A percentile compares a stretch with the other conserved stretches of the same genome.
phyloP scores from a whole-genome alignment of 768 basidiomycete species.

The Punctularia strigosozonata region DNA sequence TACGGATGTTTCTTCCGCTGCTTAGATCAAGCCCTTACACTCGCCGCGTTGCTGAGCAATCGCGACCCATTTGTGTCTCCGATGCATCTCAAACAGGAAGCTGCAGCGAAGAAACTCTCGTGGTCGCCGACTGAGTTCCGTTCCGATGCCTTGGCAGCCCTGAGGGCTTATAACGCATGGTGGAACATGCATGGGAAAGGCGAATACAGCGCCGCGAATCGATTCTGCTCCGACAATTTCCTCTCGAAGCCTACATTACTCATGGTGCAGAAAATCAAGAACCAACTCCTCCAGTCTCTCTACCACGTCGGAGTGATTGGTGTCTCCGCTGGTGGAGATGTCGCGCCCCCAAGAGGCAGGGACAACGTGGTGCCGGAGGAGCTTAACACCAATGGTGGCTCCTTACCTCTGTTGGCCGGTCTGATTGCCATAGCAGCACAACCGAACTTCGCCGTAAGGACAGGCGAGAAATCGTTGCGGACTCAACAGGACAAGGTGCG shows the following conservation, averaged over 20 bases:
- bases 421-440: constrained; percentile 79
- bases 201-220: constrained; percentile 52
- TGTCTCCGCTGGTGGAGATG: constrained; percentile 57
- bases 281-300: constrained; percentile 64
- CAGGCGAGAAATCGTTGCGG: constrained; percentile 51
- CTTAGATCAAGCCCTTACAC: constrained; percentile 73
- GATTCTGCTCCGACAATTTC: constrained; percentile 80
- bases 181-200: constrained; percentile 55
- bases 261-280: constrained; percentile 70
- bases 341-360: constrained; percentile 19
- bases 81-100: constrained; percentile 59
- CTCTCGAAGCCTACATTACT: constrained; percentile 76
- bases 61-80: constrained; percentile 88
- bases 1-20: constrained; percentile 92
- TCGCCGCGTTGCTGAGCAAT: constrained; percentile 85
- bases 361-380: constrained; percentile 43
- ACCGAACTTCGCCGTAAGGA: constrained; percentile 82
- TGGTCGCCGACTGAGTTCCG: constrained; percentile 75
- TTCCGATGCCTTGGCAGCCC: constrained; percentile 71
- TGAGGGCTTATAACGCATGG: constrained; percentile 80
- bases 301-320: constrained; percentile 75
- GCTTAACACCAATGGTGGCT: constrained; percentile 63
- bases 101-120: constrained; percentile 58
- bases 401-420: constrained; percentile 66
- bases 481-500: constrained; percentile 79